These are phyloP conservation scores for Penicillium antarcticum DNA, from an alignment of 495 filamentous ascomycete genomes.

Conservation along the genomic window DNA sequence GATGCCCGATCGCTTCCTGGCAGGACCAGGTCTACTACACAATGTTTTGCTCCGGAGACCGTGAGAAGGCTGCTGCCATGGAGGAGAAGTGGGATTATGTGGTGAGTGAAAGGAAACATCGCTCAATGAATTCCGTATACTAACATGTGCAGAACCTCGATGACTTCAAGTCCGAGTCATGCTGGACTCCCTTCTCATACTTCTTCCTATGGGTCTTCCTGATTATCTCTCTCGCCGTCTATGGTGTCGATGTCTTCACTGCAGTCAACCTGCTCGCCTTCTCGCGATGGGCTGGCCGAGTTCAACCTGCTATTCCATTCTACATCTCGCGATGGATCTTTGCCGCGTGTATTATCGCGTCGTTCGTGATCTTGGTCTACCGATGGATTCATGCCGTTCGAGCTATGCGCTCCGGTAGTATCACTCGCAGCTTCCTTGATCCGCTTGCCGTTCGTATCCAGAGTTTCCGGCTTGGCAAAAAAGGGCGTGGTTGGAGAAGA, in stretches of 20 bases:
- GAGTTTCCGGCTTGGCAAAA: slow-evolving; percentile 64
- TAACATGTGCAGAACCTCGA: slow-evolving; percentile 65
- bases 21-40: slow-evolving; percentile 32
- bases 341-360: slow-evolving; percentile 80
- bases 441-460: slow-evolving; percentile 78
- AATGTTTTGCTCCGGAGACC: slow-evolving; percentile 74
- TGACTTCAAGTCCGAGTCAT: slow-evolving; percentile 82
- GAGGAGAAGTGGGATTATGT: slow-evolving; percentile 96
- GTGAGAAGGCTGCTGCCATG: slow-evolving; percentile 65
- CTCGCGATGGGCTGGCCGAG: slow-evolving; percentile 63
- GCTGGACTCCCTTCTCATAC: slow-evolving; percentile 76
- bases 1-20: slow-evolving; percentile 21
- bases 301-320: slow-evolving; percentile 67
- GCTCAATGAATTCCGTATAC: background rate
- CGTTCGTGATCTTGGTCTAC: slow-evolving; percentile 70
- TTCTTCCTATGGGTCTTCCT: slow-evolving; percentile 76
- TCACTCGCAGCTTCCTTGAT: slow-evolving; percentile 90
- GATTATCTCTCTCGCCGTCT: slow-evolving; percentile 76
- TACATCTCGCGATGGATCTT: slow-evolving; percentile 85
- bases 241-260: slow-evolving; percentile 87
- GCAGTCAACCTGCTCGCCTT: slow-evolving; percentile 87
- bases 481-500: slow-evolving; percentile 70
- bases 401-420: slow-evolving; percentile 76
- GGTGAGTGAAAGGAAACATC: slow-evolving; percentile 47
- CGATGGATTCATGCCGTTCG: slow-evolving; percentile 75